A percentile compares a stretch with the other conserved stretches of the same genome.
These are phyloP conservation scores for Pleurotus citrinopileatus DNA, from an alignment of 768 basidiomycete genomes.

Conservation along the genomic window DNA sequence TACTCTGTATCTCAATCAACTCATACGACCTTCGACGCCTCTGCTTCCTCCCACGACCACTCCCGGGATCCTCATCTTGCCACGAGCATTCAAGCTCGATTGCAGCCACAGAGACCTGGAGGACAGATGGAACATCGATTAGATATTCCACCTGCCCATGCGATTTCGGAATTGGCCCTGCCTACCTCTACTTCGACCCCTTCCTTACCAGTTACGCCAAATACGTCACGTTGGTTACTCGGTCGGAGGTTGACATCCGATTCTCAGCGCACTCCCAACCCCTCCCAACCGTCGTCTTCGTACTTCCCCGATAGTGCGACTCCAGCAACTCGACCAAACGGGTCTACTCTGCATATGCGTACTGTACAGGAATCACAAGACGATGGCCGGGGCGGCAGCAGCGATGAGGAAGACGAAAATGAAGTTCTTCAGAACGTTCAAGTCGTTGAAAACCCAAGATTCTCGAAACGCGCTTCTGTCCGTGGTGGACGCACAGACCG, in stretches of 20 bases:
- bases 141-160: slow-evolving; percentile 51
- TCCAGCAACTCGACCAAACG: not conserved
- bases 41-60: not conserved
- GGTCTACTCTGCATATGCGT: slow-evolving; percentile 12
- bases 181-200: slow-evolving; percentile 18
- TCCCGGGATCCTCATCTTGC: slow-evolving; percentile 17
- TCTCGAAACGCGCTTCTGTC: slow-evolving; percentile 18
- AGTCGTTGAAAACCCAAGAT: slow-evolving; percentile 58
- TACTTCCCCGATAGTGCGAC: not conserved
- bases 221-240: slow-evolving; percentile 21
- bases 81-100: not conserved
- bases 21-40: not conserved
- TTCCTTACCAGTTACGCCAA: slow-evolving; percentile 8
- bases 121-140: slow-evolving; percentile 10
- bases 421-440: slow-evolving; percentile 26
- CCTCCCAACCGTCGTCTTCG: not conserved
- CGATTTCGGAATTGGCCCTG: slow-evolving; percentile 36
- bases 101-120: not conserved
- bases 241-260: slow-evolving; percentile 32
- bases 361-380: slow-evolving; percentile 15
- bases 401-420: slow-evolving; percentile 27
- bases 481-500: not conserved
- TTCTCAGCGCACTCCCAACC: slow-evolving; percentile 15
- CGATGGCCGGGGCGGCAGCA: slow-evolving; percentile 27
- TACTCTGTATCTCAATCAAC: slow-evolving; percentile 12